phyloP scores from a whole-genome alignment of 371 early-diverging fungal genomes.

The Mucor piriformis region DNA sequence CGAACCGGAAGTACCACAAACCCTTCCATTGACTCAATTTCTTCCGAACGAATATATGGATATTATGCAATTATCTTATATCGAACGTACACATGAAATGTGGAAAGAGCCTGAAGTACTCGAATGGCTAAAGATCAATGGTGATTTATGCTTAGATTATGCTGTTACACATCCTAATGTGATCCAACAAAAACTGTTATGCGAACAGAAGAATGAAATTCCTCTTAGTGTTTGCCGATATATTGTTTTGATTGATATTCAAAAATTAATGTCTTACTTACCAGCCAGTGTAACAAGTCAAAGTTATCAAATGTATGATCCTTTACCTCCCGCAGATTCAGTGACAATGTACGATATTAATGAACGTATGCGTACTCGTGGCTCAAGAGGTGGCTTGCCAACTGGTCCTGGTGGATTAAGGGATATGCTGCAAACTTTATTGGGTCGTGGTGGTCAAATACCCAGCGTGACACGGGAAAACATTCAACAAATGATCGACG shows the following conservation, averaged over 20 bases:
- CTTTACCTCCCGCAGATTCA: slow-evolving; percentile 72
- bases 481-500: slow-evolving; percentile 30
- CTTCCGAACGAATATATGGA: slow-evolving; percentile 35
- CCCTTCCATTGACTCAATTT: slow-evolving; percentile 7
- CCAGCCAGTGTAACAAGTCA: slow-evolving; percentile 56
- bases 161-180: slow-evolving; percentile 5
- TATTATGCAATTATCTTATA: slow-evolving; percentile 27
- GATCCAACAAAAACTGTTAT: slow-evolving; percentile 22
- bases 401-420: slow-evolving; percentile 20
- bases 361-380: slow-evolving; percentile 26
- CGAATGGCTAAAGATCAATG: slow-evolving; percentile 53
- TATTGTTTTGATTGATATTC: slow-evolving; percentile 71
- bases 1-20: slow-evolving; percentile 20
- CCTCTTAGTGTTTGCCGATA: slow-evolving; percentile 74
- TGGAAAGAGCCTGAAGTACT: slow-evolving; percentile 79
- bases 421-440: slow-evolving; percentile 22
- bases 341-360: slow-evolving; percentile 49
- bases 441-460: slow-evolving; percentile 15
- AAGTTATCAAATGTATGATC: slow-evolving; percentile 74
- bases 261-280: slow-evolving; percentile 54
- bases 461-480: slow-evolving; percentile 20
- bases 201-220: slow-evolving; percentile 28
- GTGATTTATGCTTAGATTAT: slow-evolving; percentile 11
- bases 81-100: slow-evolving; percentile 61
- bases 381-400: not conserved